Evolutionary conservation across 805 yeast genomes (phyloP).

Genomic region (Teunomyces tritomae): DNA sequence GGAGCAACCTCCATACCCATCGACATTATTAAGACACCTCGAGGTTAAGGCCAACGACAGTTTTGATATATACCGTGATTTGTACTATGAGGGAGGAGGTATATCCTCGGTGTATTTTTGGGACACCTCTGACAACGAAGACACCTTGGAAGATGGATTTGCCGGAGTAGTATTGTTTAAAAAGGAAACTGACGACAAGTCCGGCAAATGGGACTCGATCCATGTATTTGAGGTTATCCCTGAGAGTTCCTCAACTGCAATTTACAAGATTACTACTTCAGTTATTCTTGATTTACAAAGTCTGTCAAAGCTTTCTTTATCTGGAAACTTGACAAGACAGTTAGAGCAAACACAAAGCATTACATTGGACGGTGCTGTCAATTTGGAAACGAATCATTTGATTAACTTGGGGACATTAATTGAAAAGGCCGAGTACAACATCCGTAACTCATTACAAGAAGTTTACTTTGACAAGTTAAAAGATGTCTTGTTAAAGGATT

Average conservation of each 20-base stretch:
- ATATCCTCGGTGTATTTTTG: slow-evolving; percentile 84
- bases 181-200: slow-evolving; percentile 52
- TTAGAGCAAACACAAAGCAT: slow-evolving; percentile 52
- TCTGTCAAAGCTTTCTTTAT: slow-evolving; percentile 41
- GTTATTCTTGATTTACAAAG: slow-evolving; percentile 68
- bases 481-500: slow-evolving; percentile 63
- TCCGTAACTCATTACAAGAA: slow-evolving; percentile 85
- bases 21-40: slow-evolving; percentile 60
- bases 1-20: slow-evolving; percentile 68
- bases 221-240: slow-evolving; percentile 81
- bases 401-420: slow-evolving; percentile 81
- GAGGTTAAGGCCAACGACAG: slow-evolving; percentile 86
- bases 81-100: slow-evolving; percentile 91
- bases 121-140: slow-evolving; percentile 68
- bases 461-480: slow-evolving; percentile 94
- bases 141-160: slow-evolving; percentile 51
- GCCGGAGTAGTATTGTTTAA: slow-evolving; percentile 91
- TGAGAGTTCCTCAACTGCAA: slow-evolving; percentile 33
- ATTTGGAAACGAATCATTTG: slow-evolving; percentile 65
- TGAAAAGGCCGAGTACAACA: slow-evolving; percentile 83
- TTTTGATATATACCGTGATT: slow-evolving; percentile 86
- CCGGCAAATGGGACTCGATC: slow-evolving; percentile 85
- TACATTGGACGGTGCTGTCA: slow-evolving; percentile 27
- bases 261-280: slow-evolving; percentile 80
- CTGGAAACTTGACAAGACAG: slow-evolving; percentile 88